Percentiles rank a stretch among this genome's conserved stretches.
Conservation (phyloP, 1,284 basidiomycete genomes). For the Mrakiaceae sp. region DNA sequence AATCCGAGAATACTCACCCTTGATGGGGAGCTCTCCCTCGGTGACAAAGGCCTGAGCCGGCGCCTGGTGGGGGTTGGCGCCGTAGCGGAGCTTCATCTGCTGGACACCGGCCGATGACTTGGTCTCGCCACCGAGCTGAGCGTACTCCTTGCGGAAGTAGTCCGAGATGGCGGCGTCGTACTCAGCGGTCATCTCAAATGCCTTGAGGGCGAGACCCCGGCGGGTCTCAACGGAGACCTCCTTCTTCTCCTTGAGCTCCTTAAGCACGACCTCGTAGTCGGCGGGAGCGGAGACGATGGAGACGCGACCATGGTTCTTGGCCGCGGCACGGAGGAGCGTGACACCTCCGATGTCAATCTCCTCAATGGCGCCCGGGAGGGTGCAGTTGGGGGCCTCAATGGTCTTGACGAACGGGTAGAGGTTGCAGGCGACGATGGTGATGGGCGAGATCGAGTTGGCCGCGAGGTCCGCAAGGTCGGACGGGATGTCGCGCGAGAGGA, state of each 20-base stretch:
- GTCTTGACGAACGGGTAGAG: constrained; percentile 95
- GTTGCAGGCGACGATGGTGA: constrained; percentile 96
- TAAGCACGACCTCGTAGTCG: constrained; percentile 80
- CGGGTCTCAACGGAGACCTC: constrained; percentile 60
- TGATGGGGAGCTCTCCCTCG: constrained; percentile 84
- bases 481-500: constrained; percentile 74
- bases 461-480: constrained; percentile 75
- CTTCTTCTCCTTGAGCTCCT: constrained; percentile 55
- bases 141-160: constrained; percentile 95
- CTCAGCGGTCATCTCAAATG: constrained; percentile 88
- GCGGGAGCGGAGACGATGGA: constrained; percentile 83
- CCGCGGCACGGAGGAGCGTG: constrained; percentile 91
- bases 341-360: constrained; percentile 99
- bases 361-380: constrained; percentile 84
- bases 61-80: constrained; percentile 97
- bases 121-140: constrained; percentile 57
- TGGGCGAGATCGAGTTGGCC: constrained; percentile 71
- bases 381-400: constrained; percentile 77
- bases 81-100: constrained; percentile 80
- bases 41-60: constrained; percentile 94
- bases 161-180: constrained; percentile 94
- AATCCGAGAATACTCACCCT: constrained; percentile 44
- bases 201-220: constrained; percentile 84
- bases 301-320: constrained; percentile 95
- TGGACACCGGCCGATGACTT: constrained; percentile 53